Evolutionary conservation across 371 early-diverging fungal species (phyloP).

Genomic region (Zopfochytrium polystomum): DNA sequence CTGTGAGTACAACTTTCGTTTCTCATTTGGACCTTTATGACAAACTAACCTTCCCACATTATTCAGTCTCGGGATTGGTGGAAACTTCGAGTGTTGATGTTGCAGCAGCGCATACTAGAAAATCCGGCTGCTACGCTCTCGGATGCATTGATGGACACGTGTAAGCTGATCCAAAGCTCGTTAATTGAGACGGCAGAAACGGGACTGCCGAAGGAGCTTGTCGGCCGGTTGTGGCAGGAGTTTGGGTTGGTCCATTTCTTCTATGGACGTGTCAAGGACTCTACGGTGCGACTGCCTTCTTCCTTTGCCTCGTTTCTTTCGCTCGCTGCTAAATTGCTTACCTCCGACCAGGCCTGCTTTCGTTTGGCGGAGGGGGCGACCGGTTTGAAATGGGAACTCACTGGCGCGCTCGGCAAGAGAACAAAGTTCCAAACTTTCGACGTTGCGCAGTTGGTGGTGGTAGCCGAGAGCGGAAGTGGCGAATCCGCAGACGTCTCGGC

Average conservation of each 20-base stretch:
- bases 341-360: constrained; percentile 43
- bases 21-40: too few relatives aligned
- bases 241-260: constrained; percentile 70
- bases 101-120: constrained; percentile 84
- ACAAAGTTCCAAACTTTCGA: constrained; percentile 90
- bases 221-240: constrained; percentile 71
- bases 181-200: neutral
- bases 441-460: constrained; percentile 83
- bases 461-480: constrained; percentile 70
- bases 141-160: neutral
- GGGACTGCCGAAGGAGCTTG: too few relatives aligned
- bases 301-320: neutral
- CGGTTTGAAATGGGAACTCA: constrained; percentile 76
- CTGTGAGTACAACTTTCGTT: constrained; percentile 19
- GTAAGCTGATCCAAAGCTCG: neutral
- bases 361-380: constrained; percentile 71
- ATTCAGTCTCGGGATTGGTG: constrained; percentile 60
- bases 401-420: constrained; percentile 85
- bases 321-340: neutral
- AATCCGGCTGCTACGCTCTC: constrained; percentile 70
- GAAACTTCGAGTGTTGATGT: constrained; percentile 66
- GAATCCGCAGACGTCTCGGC: constrained; percentile 6
- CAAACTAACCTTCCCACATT: neutral
- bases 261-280: constrained; percentile 69
- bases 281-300: constrained; percentile 45